Percentiles rank a stretch among this genome's conserved stretches.
phyloP scores from a whole-genome alignment of 73 alveolate species.

The Stentor roeselii region DNA sequence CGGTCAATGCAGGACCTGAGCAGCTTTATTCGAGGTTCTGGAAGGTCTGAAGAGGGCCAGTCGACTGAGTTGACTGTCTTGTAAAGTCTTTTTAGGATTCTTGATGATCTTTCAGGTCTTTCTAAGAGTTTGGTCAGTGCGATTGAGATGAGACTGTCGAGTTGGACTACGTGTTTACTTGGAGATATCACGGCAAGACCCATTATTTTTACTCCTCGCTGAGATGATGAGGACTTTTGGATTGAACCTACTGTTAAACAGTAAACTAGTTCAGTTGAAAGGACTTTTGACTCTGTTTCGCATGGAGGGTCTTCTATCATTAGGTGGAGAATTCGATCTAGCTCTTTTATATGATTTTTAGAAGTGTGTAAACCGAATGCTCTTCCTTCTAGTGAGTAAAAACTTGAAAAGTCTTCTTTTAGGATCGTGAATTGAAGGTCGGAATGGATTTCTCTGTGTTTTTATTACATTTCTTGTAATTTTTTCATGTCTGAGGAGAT shows the following conservation, averaged over 20 bases:
- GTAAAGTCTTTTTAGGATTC: not conserved
- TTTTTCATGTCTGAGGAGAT: not conserved
- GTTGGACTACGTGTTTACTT: not conserved
- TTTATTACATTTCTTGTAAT: not conserved
- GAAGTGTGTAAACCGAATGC: not conserved
- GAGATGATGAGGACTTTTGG: not conserved
- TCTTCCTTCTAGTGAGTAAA: not conserved
- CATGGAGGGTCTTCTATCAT: not conserved
- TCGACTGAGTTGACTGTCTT: not conserved
- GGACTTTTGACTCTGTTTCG: not conserved
- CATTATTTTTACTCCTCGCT: slow-evolving; percentile 10
- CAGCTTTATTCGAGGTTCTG: not conserved
- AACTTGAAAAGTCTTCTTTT: not conserved
- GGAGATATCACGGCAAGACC: not conserved
- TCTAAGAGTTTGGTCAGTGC: not conserved
- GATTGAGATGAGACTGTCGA: not conserved
- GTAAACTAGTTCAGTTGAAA: not conserved
- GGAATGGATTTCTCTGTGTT: slow-evolving; percentile 4
- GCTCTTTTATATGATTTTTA: not conserved
- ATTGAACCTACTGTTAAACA: not conserved
- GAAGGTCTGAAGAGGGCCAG: not conserved
- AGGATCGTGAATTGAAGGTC: slow-evolving; percentile 9
- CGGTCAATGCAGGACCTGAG: not conserved
- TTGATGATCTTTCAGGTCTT: not conserved
- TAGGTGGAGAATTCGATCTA: not conserved